Evolutionary conservation across 768 basidiomycete genomes (phyloP), one percentile per base, ranked within the genome.

Genomic region (Auricularia sp.): DNA sequence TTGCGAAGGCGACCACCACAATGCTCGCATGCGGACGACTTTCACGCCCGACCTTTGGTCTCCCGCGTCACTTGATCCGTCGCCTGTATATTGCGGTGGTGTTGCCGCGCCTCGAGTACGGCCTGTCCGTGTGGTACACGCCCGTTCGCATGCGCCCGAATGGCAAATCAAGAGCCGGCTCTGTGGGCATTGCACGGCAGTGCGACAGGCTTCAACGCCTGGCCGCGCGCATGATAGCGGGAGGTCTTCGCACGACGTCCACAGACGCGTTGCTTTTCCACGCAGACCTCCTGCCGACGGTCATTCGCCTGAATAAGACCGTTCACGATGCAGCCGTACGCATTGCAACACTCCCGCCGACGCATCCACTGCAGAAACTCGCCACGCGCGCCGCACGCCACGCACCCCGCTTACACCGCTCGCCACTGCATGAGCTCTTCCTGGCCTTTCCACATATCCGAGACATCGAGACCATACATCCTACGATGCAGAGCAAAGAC

Each of bases 41-140:
- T 4, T n/a, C 62, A 13, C 5, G 35, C 29, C 14, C 16, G 4
- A 13, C 16, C 5, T 62, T 62, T 35, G 62, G 62, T 18, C 36
- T 62, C 4, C 62, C 62, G 11, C n/a, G 39, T 24, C n/a, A 24
- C 21, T 62, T 33, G 11, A 62, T 62, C 33, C 6, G 62, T 3
- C 6, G 6, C 21, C 62, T 62, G 13, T 62, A 39, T n/a, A 39
- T 47, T 6, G 44, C 65, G 18, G 62, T 66, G 3, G 65, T 54
- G 18, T 21, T 66, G 16, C 62, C 65, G 5, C 7, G 37, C 24
- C 47, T 66, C 35, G n/a, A 39, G 24, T 66, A 66, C 47, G 65
- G 39, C 3, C 14, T 35, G 5, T 18, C n/a, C 3, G 37, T 63
- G 3, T 66, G 47, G 47, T 51, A 51, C 21, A 51, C 47, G 47